A percentile compares a stretch with the other conserved stretches of the same genome.
These are phyloP conservation scores for Nannochloropsis granulata DNA, from an alignment of 108 stramenopile genomes.

Conservation along the genomic window DNA sequence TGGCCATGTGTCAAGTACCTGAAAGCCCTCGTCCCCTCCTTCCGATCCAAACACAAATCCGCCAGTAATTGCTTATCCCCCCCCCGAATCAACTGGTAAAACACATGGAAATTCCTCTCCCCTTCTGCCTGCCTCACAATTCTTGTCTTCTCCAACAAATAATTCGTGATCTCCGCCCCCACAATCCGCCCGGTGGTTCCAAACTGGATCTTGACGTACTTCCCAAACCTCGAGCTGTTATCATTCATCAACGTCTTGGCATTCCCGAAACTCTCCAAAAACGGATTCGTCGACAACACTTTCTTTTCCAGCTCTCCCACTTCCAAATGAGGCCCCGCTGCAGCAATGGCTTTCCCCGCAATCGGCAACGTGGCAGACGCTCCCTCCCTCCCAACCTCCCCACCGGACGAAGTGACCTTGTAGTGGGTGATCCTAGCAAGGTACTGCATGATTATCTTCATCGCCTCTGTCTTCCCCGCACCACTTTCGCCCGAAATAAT, in stretches of 20 bases:
- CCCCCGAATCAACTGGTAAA: slow-evolving; percentile 66
- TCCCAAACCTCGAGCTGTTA: slow-evolving; percentile 98
- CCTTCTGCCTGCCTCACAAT: slow-evolving; percentile 76
- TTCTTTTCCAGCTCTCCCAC: slow-evolving; percentile 78
- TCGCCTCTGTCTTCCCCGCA: slow-evolving; percentile 55
- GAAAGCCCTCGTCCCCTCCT: slow-evolving; percentile 9
- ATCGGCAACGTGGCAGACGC: background rate
- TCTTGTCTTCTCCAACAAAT: slow-evolving; percentile 89
- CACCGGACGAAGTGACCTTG: background rate
- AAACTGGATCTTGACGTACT: slow-evolving; percentile 68
- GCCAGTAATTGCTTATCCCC: background rate
- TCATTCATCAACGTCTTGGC: slow-evolving; percentile 97
- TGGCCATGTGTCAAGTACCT: background rate
- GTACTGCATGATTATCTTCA: slow-evolving; percentile 89
- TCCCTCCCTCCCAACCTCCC: background rate
- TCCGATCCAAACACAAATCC: background rate
- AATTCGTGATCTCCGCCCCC: slow-evolving; percentile 50
- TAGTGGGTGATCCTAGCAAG: slow-evolving; percentile 45
- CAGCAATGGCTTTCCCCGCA: background rate
- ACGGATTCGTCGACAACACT: slow-evolving; percentile 86
- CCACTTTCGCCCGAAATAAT: slow-evolving; percentile 54
- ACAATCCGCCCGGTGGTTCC: slow-evolving; percentile 33
- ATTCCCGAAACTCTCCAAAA: slow-evolving; percentile 99
- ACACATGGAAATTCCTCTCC: slow-evolving; percentile 96
- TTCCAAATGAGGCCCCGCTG: slow-evolving; percentile 9